phyloP scores from a whole-genome alignment of 2,329 filamentous ascomycete genomes.

The Fusarium proliferatum region DNA sequence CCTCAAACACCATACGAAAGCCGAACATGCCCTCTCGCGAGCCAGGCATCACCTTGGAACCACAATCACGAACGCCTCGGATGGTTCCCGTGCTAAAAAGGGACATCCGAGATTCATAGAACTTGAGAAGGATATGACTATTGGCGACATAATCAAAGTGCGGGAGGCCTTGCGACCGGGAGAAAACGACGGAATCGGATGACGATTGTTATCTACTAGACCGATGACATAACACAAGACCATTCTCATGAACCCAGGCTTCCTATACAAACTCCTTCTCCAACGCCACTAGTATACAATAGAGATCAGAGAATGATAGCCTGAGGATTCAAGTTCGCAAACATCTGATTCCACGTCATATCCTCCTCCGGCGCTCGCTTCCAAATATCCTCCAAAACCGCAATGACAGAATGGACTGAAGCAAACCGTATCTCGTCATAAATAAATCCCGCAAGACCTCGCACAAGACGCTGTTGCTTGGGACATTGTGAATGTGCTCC shows the following conservation, averaged over 20 bases:
- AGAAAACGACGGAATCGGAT: too few species aligned
- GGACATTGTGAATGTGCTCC: constrained; percentile 49
- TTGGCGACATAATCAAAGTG: too few species aligned
- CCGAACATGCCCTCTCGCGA: too few species aligned
- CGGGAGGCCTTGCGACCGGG: too few species aligned
- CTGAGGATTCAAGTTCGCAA: constrained; percentile 37
- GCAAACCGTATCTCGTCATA: constrained; percentile 50
- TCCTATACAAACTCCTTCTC: fast-evolving
- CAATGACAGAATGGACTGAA: constrained; percentile 52
- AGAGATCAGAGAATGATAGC: constrained; percentile 38
- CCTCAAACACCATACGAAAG: too few species aligned
- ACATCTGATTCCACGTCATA: constrained; percentile 42
- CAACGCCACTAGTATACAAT: neutral
- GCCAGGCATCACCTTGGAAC: too few species aligned
- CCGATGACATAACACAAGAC: neutral
- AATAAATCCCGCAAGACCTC: constrained; percentile 36
- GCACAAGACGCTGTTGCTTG: constrained; percentile 43
- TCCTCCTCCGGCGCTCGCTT: neutral
- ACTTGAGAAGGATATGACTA: too few species aligned
- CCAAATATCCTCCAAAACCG: constrained; percentile 41
- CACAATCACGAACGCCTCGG: too few species aligned
- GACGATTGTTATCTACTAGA: too few species aligned
- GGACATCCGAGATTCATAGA: too few species aligned
- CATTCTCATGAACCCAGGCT: neutral
- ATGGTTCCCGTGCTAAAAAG: too few species aligned